These are phyloP conservation scores for Cryphonectria nitschkei DNA, from an alignment of 2,329 filamentous ascomycete species.

Conservation along the genomic window DNA sequence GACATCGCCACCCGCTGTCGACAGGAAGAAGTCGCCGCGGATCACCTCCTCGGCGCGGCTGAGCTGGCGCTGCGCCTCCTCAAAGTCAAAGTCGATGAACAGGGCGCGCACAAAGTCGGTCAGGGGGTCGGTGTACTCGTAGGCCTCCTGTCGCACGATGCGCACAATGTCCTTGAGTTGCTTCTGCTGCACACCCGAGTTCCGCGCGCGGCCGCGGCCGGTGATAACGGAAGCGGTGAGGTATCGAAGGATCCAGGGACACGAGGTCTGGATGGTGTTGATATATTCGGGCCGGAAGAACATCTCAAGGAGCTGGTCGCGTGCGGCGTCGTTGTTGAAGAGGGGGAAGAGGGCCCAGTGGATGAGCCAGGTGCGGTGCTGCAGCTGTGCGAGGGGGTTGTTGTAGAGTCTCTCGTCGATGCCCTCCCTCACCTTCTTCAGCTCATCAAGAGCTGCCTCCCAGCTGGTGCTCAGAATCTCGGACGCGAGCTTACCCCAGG, in stretches of 20 bases:
- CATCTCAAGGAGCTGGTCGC: constrained; percentile 89
- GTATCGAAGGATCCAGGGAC: constrained; percentile 96
- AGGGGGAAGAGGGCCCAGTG: constrained; percentile 99
- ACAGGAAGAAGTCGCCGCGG: constrained; percentile 93
- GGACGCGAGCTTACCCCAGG: constrained; percentile 96
- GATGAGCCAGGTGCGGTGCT: constrained; percentile 94
- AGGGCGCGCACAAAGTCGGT: constrained; percentile 96
- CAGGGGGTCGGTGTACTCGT: constrained; percentile 95
- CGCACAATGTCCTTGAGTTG: constrained; percentile 97
- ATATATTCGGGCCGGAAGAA: constrained; percentile 98
- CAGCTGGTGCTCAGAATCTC: constrained; percentile 96
- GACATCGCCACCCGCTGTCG: constrained; percentile 71
- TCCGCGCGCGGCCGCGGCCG: constrained; percentile 79
- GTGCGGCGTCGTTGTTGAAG: constrained; percentile 94
- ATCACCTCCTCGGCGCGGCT: constrained; percentile 87
- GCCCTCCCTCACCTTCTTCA: constrained; percentile 85
- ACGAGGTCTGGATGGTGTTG: constrained; percentile 98
- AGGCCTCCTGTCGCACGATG: constrained; percentile 94
- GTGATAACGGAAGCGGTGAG: constrained; percentile 93
- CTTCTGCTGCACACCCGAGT: constrained; percentile 90
- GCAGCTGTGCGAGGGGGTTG: constrained; percentile 92
- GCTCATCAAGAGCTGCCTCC: constrained; percentile 90
- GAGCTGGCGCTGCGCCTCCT: constrained; percentile 91
- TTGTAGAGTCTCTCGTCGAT: constrained; percentile 96
- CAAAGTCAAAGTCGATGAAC: constrained; percentile 95